These are phyloP conservation scores for Knufia petricola DNA, from an alignment of 2,329 filamentous ascomycete genomes.

Conservation along the genomic window DNA sequence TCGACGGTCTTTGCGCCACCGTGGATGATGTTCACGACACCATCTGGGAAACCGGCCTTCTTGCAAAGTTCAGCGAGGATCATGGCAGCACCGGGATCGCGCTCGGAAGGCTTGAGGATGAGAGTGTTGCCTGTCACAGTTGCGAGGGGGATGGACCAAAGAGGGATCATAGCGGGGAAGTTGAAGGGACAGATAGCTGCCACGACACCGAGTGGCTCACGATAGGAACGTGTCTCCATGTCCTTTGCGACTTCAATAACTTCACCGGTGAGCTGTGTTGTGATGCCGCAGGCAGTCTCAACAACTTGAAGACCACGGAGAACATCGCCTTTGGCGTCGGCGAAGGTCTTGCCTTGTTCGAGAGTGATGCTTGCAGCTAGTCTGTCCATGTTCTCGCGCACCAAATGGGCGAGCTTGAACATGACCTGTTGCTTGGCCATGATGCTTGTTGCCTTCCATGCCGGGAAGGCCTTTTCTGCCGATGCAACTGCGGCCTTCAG, in stretches of 20 bases:
- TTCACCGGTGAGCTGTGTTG: slow-evolving; percentile 55
- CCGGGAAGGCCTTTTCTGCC: slow-evolving; percentile 53
- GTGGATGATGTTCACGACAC: slow-evolving; percentile 59
- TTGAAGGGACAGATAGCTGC: slow-evolving; percentile 60
- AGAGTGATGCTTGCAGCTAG: slow-evolving; percentile 56
- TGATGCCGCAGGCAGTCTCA: slow-evolving; percentile 58
- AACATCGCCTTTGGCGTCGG: slow-evolving; percentile 57
- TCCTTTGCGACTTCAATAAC: slow-evolving; percentile 62
- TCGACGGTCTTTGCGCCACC: slow-evolving; percentile 56
- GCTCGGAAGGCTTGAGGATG: slow-evolving; percentile 57
- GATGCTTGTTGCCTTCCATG: slow-evolving; percentile 52
- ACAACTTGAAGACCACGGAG: slow-evolving; percentile 57
- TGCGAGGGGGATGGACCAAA: slow-evolving; percentile 58
- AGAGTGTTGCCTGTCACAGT: slow-evolving; percentile 56
- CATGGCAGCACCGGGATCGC: slow-evolving; percentile 56
- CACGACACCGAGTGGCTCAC: slow-evolving; percentile 55
- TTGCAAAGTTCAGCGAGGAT: slow-evolving; percentile 55
- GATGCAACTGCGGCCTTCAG: slow-evolving; percentile 52
- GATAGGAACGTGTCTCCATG: slow-evolving; percentile 59
- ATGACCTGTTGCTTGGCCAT: slow-evolving; percentile 54
- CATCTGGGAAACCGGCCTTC: slow-evolving; percentile 55
- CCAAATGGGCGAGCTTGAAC: slow-evolving; percentile 56
- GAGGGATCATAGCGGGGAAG: slow-evolving; percentile 62
- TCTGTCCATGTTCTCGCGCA: slow-evolving; percentile 56
- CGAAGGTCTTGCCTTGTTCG: slow-evolving; percentile 60